Base-by-base conservation (phyloP, 192 early-diverging fungal species). In the Coemansia sp. region DNA sequence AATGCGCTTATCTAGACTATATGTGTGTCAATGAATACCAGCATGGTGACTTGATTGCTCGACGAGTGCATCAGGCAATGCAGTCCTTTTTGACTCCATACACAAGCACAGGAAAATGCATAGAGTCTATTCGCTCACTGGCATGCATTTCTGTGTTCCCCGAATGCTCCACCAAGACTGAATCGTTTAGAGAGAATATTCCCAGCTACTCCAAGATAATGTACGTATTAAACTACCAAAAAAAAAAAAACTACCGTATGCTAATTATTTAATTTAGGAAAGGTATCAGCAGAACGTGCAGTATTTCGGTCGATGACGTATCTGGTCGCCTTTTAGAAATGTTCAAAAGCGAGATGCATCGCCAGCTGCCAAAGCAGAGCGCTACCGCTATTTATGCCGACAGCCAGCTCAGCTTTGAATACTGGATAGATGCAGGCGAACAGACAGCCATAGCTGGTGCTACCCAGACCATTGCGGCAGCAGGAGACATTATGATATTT, bases 131-230 rank as follows among this genome's bases (percentile, higher is more conserved):
- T 19, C 40, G n/a, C 6, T 33, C 57, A 0, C 31, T 74, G 18
- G 55, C 65, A 6, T 74, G 72, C 31, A 53, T 65, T 7, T 44
- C 60, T 9, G 70, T 66, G 11, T 65, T 48, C 21, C 60, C 57
- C 37, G 45, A 45, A 8, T 67, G 61, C 18, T 33, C 26, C 5
- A 4, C 23, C 13, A 5, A 14, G 9, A 8, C 33, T 3, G 8
- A 19, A 31, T 31, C 43, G 16, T 31, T 28, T 14, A 28, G 6
- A 10, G 50, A 55, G 18, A 37, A 2, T 7, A 37, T 57, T 5
- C 57, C 52, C 6, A 56, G 59, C 20, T 75, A 57, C 43, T 64
- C 72, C 2, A 53, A 53, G 51, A 36, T 63, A 15, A 47, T 75
- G 61, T 47, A 57, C 3, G 55, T 47, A 46, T 12, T 16, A 16